Evolutionary conservation across 1,284 basidiomycete genomes (phyloP).

Genomic region (Leccinum huronense): DNA sequence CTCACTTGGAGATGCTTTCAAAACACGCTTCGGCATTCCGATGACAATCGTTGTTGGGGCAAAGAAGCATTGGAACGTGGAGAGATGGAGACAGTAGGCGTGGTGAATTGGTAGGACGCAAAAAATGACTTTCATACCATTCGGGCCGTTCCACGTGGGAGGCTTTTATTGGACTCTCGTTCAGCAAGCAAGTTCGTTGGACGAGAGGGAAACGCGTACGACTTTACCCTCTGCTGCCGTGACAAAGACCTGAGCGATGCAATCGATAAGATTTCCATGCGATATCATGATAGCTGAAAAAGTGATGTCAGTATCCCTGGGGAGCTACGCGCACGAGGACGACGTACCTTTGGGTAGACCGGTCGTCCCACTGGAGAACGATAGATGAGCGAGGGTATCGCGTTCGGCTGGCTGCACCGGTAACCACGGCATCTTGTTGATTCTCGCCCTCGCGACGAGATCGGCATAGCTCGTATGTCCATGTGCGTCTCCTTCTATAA

Average conservation of each 20-base stretch:
- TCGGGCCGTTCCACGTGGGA: slow-evolving; percentile 40
- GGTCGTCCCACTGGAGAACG: slow-evolving; percentile 77
- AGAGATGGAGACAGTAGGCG: slow-evolving; percentile 57
- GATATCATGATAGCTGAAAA: slow-evolving; percentile 69
- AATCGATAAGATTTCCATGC: slow-evolving; percentile 61
- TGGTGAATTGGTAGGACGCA: slow-evolving; percentile 70
- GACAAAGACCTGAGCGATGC: slow-evolving; percentile 45
- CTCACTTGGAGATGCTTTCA: slow-evolving; percentile 46
- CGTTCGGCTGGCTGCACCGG: slow-evolving; percentile 47
- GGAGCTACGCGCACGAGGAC: neutral
- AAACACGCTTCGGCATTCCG: slow-evolving; percentile 51
- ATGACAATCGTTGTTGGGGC: slow-evolving; percentile 50
- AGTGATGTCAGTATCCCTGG: slow-evolving; percentile 5
- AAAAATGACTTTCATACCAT: slow-evolving; percentile 47
- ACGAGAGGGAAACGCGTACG: slow-evolving; percentile 13
- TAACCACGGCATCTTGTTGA: slow-evolving; percentile 41
- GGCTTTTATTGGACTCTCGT: slow-evolving; percentile 33
- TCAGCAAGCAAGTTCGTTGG: neutral
- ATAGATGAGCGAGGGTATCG: slow-evolving; percentile 66
- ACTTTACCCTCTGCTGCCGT: slow-evolving; percentile 28
- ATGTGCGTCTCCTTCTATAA: slow-evolving; percentile 46
- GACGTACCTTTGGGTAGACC: slow-evolving; percentile 69
- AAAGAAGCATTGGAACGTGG: slow-evolving; percentile 50
- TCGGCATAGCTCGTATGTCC: slow-evolving; percentile 46
- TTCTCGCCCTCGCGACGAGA: slow-evolving; percentile 44